These are phyloP conservation scores for carrot (Daucus carota) DNA, from an alignment of 129 eudicot species.

Conservation along the genomic window DNA sequence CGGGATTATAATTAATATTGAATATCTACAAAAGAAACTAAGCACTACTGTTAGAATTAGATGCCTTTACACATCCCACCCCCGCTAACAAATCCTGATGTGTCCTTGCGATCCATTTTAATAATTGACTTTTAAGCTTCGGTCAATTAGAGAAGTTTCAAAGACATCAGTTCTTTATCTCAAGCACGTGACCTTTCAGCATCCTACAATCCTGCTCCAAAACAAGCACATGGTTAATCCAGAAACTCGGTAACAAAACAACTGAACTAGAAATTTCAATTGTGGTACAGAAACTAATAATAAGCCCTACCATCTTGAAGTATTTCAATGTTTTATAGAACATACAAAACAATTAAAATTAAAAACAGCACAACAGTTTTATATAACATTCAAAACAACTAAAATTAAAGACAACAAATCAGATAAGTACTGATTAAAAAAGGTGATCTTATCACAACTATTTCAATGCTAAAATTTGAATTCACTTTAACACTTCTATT, in stretches of 20 bases:
- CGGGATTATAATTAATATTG: conserved; percentile 25
- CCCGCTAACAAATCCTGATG: conserved; percentile 99
- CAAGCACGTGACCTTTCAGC: conserved; percentile 22
- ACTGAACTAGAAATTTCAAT: neutral
- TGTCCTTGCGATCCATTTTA: conserved; percentile 93
- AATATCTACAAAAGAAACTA: conserved; percentile 39
- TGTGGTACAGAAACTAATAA: neutral
- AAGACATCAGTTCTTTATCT: conserved; percentile 20
- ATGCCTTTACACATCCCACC: conserved; percentile 48
- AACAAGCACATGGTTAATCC: conserved; percentile 15
- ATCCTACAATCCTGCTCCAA: conserved; percentile 68
- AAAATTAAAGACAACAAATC: neutral
- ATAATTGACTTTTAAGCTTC: conserved; percentile 14
- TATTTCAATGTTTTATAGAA: no score
- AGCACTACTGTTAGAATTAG: conserved; percentile 39
- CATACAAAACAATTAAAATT: neutral
- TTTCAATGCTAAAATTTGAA: neutral
- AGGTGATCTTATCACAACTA: neutral
- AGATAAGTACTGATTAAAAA: neutral
- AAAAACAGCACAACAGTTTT: neutral
- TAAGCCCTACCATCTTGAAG: no score
- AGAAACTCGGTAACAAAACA: neutral
- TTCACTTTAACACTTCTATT: neutral
- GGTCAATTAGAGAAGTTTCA: conserved; percentile 20
- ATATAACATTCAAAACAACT: neutral